These are phyloP conservation scores for Jacaranda mimosifolia DNA, from an alignment of 257 asterid species.

Conservation along the genomic window DNA sequence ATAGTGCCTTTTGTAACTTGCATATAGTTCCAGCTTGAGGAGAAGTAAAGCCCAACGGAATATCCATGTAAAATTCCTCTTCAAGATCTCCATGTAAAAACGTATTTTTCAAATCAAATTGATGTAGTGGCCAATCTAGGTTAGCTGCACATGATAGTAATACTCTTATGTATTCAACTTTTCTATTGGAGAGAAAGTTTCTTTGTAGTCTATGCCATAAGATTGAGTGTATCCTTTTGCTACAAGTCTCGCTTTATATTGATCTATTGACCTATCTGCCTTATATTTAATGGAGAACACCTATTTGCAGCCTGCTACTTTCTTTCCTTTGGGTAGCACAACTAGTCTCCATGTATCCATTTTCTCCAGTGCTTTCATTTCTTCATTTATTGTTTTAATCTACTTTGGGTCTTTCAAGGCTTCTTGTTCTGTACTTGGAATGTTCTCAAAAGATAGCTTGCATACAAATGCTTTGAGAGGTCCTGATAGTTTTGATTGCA, in stretches of 20 bases:
- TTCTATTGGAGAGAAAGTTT: background rate
- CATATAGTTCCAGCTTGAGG: background rate
- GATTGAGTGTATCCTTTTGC: constrained; percentile 4
- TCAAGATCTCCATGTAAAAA: background rate
- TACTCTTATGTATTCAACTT: background rate
- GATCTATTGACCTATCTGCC: too few species aligned
- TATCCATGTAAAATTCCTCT: background rate
- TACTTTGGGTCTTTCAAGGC: background rate
- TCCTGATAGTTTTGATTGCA: background rate
- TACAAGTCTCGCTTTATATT: background rate
- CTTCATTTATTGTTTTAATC: background rate
- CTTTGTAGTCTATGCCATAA: background rate
- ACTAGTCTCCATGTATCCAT: background rate
- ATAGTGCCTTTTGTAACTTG: background rate
- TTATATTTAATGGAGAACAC: background rate
- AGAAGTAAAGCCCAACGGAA: background rate
- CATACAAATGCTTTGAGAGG: background rate
- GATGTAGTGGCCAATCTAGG: background rate
- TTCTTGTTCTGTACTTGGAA: background rate
- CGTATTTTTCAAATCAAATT: background rate
- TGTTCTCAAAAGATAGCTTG: background rate
- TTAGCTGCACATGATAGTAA: background rate
- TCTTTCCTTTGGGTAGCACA: background rate
- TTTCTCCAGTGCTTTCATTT: background rate
- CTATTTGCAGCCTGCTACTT: background rate